Evolutionary conservation across 164 flowering plant species (phyloP).

Genomic region (Platanus orientalis): DNA sequence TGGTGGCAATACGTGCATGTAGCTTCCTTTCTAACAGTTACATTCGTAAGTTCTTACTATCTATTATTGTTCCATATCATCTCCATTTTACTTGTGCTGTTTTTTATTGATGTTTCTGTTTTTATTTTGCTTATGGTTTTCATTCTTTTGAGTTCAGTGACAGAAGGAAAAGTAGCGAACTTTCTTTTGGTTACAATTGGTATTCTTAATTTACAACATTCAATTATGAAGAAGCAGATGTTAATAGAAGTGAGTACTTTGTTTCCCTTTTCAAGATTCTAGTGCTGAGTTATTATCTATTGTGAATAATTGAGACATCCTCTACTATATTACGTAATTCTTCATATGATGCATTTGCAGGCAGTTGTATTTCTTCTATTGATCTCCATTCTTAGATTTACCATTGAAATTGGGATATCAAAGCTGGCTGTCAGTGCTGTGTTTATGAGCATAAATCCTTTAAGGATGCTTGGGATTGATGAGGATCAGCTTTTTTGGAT

Average conservation of each 20-base stretch:
- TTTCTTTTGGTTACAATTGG: constrained; percentile 88
- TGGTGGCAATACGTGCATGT: constrained; percentile 65
- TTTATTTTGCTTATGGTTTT: constrained; percentile 5
- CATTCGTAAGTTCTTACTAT: constrained; percentile 64
- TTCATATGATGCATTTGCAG: constrained; percentile 38
- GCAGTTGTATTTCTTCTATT: constrained; percentile 56
- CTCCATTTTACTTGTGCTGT: not conserved
- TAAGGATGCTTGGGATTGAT: constrained; percentile 38
- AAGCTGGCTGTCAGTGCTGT: constrained; percentile 73
- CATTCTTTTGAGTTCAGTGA: constrained; percentile 47
- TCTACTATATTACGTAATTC: constrained; percentile 2
- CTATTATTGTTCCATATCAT: not conserved
- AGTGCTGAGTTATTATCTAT: not conserved
- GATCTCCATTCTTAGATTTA: constrained; percentile 45
- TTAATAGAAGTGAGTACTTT: constrained; percentile 47
- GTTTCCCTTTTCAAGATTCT: constrained; percentile 1
- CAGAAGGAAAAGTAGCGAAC: constrained; percentile 88
- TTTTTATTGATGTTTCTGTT: not conserved
- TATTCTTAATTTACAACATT: constrained; percentile 48
- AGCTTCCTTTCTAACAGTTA: constrained; percentile 94
- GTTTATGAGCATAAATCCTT: constrained; percentile 37
- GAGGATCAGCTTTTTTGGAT: constrained; percentile 37
- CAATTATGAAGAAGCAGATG: constrained; percentile 47
- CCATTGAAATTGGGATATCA: constrained; percentile 63
- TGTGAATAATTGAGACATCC: not conserved